Percentiles rank a stretch among this genome's conserved stretches.
Conservation (phyloP, 2,329 filamentous ascomycete genomes). For the Talaromyces piceae region DNA sequence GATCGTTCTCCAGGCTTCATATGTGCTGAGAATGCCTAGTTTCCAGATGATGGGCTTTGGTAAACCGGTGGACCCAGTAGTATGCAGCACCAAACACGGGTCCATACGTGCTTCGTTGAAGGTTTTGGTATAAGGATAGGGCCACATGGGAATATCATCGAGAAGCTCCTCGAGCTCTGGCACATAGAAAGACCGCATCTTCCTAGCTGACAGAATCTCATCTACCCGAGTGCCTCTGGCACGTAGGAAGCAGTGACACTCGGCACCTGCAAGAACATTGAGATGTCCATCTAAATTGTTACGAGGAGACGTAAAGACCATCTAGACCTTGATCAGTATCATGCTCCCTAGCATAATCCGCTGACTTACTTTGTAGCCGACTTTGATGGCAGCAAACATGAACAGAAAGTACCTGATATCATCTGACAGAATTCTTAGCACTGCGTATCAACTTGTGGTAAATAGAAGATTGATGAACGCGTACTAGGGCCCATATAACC, state of each 20-base stretch:
- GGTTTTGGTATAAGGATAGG: not conserved
- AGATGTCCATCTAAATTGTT: too few relatives aligned
- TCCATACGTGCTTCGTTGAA: not conserved
- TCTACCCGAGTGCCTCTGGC: too few relatives aligned
- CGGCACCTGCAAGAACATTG: too few relatives aligned
- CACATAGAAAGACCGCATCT: not conserved
- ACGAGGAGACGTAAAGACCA: too few relatives aligned
- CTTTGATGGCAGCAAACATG: not conserved
- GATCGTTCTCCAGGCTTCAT: not conserved
- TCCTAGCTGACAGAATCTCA: too few relatives aligned
- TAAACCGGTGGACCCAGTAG: too few relatives aligned
- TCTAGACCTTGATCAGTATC: too few relatives aligned
- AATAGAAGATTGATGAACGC: not conserved
- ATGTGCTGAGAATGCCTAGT: not conserved
- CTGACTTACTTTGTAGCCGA: not conserved
- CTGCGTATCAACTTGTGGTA: not conserved
- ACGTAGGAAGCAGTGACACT: too few relatives aligned
- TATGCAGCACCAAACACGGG: not conserved
- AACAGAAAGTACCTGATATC: not conserved
- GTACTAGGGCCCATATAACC: not conserved
- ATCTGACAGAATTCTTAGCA: not conserved
- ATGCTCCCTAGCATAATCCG: not conserved
- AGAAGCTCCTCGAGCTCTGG: not conserved
- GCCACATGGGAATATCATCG: not conserved
- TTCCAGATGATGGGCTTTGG: not conserved